Evolutionary conservation across 164 flowering plant genomes (phyloP).

Genomic region (Annona squamosa): DNA sequence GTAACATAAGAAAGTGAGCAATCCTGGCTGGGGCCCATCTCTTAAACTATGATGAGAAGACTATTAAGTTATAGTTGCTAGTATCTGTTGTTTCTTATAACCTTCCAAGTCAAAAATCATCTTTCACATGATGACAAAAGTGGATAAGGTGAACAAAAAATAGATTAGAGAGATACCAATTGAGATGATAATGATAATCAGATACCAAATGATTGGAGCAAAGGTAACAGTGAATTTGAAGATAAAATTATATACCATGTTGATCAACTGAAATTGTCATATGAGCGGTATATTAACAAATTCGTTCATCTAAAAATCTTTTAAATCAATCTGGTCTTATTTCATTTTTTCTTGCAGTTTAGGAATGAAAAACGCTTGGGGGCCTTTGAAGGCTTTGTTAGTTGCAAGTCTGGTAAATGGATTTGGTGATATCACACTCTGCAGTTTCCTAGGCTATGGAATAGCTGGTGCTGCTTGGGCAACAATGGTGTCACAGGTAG

Average conservation of each 20-base stretch:
- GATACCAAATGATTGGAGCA: too few relatives aligned
- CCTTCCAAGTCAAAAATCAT: too few relatives aligned
- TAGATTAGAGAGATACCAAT: too few relatives aligned
- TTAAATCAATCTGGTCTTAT: background rate
- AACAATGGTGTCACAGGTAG: slow-evolving; percentile 89
- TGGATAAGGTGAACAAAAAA: too few relatives aligned
- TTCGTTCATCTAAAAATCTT: background rate
- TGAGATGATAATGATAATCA: too few relatives aligned
- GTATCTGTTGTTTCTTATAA: too few relatives aligned
- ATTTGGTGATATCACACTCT: slow-evolving; percentile 66
- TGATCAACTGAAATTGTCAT: too few relatives aligned
- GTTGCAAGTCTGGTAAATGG: slow-evolving; percentile 75
- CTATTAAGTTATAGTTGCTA: too few relatives aligned
- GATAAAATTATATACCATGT: too few relatives aligned
- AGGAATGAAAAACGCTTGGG: slow-evolving; percentile 98
- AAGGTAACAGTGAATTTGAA: too few relatives aligned
- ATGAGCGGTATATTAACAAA: background rate
- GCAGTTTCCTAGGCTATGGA: slow-evolving; percentile 73
- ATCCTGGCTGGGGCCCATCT: background rate
- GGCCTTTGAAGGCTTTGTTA: slow-evolving; percentile 89
- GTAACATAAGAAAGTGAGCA: background rate
- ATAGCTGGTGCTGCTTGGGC: slow-evolving; percentile 99
- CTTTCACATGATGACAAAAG: too few relatives aligned
- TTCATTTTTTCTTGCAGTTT: slow-evolving; percentile 45
- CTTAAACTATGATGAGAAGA: too few relatives aligned